Evolutionary conservation across 768 basidiomycete species (phyloP).

Genomic region (Suillus discolor): DNA sequence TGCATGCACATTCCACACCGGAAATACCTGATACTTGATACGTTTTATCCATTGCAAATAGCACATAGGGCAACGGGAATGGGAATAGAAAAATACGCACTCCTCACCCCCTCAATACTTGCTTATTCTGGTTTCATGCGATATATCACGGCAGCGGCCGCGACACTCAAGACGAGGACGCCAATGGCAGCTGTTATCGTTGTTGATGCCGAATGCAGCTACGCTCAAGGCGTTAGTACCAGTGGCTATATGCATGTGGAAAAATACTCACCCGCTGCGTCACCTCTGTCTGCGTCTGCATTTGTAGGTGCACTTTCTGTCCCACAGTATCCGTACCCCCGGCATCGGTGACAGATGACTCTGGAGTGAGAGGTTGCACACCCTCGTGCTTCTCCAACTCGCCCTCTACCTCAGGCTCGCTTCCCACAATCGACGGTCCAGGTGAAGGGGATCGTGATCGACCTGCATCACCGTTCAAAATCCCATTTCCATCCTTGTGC

Average conservation of each 20-base stretch:
- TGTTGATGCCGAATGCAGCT: constrained; percentile 25
- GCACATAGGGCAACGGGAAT: constrained; percentile 1
- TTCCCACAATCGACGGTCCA: constrained; percentile 28
- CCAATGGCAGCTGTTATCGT: constrained; percentile 56
- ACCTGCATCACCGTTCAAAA: constrained; percentile 14
- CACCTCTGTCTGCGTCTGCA: constrained; percentile 14
- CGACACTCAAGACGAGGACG: constrained; percentile 64
- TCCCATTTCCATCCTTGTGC: constrained; percentile 12
- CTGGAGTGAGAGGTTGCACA: constrained; percentile 31
- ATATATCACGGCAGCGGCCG: constrained; percentile 75
- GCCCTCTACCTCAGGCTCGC: constrained; percentile 29
- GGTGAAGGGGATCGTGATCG: constrained; percentile 32
- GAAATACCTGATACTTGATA: not conserved
- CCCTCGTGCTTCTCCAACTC: constrained; percentile 18
- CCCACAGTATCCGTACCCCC: constrained; percentile 1
- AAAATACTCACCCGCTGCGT: constrained; percentile 30
- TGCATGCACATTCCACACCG: constrained; percentile 6
- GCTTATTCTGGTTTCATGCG: constrained; percentile 53
- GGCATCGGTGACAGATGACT: constrained; percentile 32
- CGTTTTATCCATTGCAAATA: constrained; percentile 7
- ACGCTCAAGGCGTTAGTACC: constrained; percentile 23
- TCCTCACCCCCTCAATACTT: constrained; percentile 4
- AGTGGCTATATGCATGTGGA: constrained; percentile 3
- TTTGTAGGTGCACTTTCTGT: not conserved
- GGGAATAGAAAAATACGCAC: constrained; percentile 3